These are phyloP conservation scores for Filosporella fistucella DNA, from an alignment of 495 filamentous ascomycete species.

Conservation along the genomic window DNA sequence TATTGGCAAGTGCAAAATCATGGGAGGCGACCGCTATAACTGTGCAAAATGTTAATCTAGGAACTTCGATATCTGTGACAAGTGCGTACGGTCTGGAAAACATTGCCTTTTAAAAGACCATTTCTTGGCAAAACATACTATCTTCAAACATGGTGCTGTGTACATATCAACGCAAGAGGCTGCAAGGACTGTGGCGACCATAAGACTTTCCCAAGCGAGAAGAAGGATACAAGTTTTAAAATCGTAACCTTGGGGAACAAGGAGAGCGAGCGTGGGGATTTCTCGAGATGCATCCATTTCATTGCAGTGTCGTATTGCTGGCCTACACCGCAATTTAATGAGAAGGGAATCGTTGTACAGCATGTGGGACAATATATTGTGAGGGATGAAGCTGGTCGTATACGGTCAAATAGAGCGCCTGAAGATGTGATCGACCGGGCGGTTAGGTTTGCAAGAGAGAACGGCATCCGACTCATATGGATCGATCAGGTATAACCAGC, in stretches of 20 bases:
- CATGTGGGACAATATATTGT: neutral
- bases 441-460: neutral
- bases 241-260: neutral
- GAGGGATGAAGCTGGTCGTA: neutral
- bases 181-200: neutral
- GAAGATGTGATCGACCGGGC: neutral
- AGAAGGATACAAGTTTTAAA: neutral
- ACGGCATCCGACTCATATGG: neutral
- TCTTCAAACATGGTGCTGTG: neutral
- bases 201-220: neutral
- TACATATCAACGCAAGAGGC: neutral
- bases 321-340: neutral
- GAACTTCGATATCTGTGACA: neutral
- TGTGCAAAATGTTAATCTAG: neutral
- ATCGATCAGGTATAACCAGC: slow-evolving; percentile 4
- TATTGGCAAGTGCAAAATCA: neutral
- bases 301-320: slow-evolving; percentile 2
- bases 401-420: neutral
- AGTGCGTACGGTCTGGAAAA: neutral
- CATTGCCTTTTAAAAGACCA: neutral
- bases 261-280: no score
- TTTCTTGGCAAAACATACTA: neutral
- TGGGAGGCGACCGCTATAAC: neutral
- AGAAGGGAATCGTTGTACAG: neutral
- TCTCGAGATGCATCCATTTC: neutral